Evolutionary conservation across 352 stramenopile genomes (phyloP).

Genomic region (Globisporangium carolinianum): DNA sequence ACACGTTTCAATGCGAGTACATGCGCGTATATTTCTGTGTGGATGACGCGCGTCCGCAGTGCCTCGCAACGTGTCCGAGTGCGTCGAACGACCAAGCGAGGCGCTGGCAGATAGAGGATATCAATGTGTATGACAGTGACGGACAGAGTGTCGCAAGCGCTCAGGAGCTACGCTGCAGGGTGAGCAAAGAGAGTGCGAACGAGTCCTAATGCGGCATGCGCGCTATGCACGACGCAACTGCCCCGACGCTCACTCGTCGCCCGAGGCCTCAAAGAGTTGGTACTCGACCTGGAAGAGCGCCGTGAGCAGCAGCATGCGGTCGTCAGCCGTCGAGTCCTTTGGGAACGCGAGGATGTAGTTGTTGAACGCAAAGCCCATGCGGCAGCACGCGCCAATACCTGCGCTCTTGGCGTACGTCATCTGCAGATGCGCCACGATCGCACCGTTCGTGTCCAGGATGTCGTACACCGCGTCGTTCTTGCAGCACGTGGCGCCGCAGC

Average conservation of each 20-base stretch:
- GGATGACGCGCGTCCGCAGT: too few relatives aligned
- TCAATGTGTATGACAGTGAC: too few relatives aligned
- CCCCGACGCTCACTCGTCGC: conserved; percentile 4
- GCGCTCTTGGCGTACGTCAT: conserved; percentile 31
- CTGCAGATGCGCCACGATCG: conserved; percentile 47
- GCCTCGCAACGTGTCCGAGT: too few relatives aligned
- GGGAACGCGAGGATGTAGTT: conserved; percentile 64
- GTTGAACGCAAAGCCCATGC: conserved; percentile 33
- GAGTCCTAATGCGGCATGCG: too few relatives aligned
- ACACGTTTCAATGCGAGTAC: too few relatives aligned
- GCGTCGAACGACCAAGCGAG: too few relatives aligned
- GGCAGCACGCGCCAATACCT: conserved; percentile 23
- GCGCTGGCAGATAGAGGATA: too few relatives aligned
- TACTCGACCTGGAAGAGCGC: conserved; percentile 60
- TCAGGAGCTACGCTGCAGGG: too few relatives aligned
- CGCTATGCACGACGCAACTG: too few relatives aligned
- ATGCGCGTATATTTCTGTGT: too few relatives aligned
- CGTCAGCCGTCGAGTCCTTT: conserved; percentile 35
- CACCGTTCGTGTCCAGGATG: conserved; percentile 45
- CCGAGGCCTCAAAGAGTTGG: conserved; percentile 38
- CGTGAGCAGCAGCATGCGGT: conserved; percentile 50
- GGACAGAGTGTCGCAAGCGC: too few relatives aligned
- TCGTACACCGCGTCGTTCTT: conserved; percentile 64
- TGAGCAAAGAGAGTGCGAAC: too few relatives aligned
- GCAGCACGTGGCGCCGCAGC: conserved; percentile 54